Base-by-base conservation (phyloP, 495 filamentous ascomycete species). In the Paragyromitra xinjiangensis region DNA sequence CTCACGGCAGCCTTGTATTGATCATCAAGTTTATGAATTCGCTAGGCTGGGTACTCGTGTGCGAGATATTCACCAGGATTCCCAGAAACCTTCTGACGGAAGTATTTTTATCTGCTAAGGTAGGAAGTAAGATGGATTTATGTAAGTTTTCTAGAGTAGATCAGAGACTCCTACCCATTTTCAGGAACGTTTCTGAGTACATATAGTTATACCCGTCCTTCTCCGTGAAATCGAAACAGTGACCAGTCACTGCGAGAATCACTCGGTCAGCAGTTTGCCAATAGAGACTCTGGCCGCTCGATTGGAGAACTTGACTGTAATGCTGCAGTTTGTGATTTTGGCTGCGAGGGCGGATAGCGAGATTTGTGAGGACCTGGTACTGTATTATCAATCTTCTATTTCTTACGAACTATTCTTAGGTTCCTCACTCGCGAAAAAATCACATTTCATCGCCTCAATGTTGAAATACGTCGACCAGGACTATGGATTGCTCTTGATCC, bases 381-480 rank as follows among this genome's bases (percentile, higher is more conserved):
- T 6, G n/a, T 7, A 37, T 1, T 3, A 67, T n/a, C 55, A n/a
- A 3, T 48, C 14, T n/a, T 50, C 26, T 63, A 8, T 40, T 51
- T 34, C 9, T n/a, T 22, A 24, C 70, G 42, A 2, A 73, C 64
- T 2, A 50, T 8, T 19, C 3, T 53, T 29, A 73, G 70, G 62
- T 34, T 42, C 48, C 12, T 66, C 26, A 3, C 73, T 77, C 6
- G 42, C 42, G 16, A 64, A 29, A 37, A 53, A 77, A 42, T 64
- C 74, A 9, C 69, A 77, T 39, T 77, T 77, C 12, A 61, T 77
- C 19, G 6, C 56, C 51, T 77, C 74, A 8, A 73, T 77, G 74
- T 64, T 77, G n/a, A 77, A 66, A 12, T 77, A 77, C 29, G 69
- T 73, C 4, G 50, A 42, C 9, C 68, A 48, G 6, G 69, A 77